Conservation (phyloP, 2,329 filamentous ascomycete species). For the Ophiognomonia clavigignenti-juglandacearum region DNA sequence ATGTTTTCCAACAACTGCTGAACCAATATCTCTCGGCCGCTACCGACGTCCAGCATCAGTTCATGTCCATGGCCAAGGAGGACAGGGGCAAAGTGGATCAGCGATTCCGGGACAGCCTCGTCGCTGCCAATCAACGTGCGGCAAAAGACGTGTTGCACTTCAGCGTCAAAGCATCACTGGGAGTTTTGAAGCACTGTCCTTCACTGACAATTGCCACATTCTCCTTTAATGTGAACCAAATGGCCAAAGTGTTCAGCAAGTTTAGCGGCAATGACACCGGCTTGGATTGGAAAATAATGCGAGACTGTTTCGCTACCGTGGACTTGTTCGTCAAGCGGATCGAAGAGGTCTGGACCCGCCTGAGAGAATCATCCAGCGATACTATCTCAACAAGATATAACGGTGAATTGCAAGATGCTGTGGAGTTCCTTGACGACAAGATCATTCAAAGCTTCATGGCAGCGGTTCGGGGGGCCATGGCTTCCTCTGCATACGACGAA, state of each 20-base stretch:
- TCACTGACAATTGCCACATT: slow-evolving; percentile 44
- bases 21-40: slow-evolving; percentile 54
- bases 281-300: slow-evolving; percentile 45
- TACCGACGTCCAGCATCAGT: slow-evolving; percentile 51
- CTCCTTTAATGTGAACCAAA: slow-evolving; percentile 44
- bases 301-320: slow-evolving; percentile 39
- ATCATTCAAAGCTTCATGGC: slow-evolving; percentile 9
- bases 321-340: slow-evolving; percentile 42
- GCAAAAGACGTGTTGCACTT: slow-evolving; percentile 48
- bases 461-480: slow-evolving; percentile 5
- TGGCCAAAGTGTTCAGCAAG: slow-evolving; percentile 46
- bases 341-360: slow-evolving; percentile 34
- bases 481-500: not conserved
- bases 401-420: slow-evolving; percentile 43
- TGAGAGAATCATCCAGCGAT: slow-evolving; percentile 29
- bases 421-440: slow-evolving; percentile 20
- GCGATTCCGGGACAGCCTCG: slow-evolving; percentile 43
- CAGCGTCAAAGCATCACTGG: slow-evolving; percentile 43
- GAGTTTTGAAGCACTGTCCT: slow-evolving; percentile 43
- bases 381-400: slow-evolving; percentile 21
- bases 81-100: slow-evolving; percentile 36
- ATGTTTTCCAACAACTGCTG: slow-evolving; percentile 52
- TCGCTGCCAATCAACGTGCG: slow-evolving; percentile 47
- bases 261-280: slow-evolving; percentile 37
- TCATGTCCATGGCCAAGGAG: slow-evolving; percentile 43